These are phyloP conservation scores for Auriscalpium vulgare DNA, from an alignment of 768 basidiomycete genomes.

Conservation along the genomic window DNA sequence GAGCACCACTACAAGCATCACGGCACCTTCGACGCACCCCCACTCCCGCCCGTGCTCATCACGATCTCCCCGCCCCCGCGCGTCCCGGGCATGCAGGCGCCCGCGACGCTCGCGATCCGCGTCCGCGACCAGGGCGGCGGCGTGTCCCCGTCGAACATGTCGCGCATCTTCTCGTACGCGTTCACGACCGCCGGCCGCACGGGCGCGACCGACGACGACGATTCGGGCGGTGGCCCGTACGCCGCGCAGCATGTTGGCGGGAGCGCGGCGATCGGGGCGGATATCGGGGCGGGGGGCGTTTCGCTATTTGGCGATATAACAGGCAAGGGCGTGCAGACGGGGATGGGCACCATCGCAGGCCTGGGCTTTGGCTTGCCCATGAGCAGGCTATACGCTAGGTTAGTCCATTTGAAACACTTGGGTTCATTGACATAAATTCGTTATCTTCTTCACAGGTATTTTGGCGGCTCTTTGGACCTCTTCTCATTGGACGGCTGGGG, in stretches of 20 bases:
- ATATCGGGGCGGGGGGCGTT: constrained; percentile 29
- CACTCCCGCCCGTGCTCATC: constrained; percentile 56
- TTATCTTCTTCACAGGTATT: constrained; percentile 46
- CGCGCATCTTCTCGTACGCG: constrained; percentile 82
- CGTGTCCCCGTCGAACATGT: constrained; percentile 64
- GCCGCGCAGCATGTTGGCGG: constrained; percentile 75
- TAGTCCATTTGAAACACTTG: constrained; percentile 11
- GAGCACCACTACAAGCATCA: constrained; percentile 53
- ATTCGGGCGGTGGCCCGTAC: constrained; percentile 58
- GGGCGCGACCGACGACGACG: constrained; percentile 27
- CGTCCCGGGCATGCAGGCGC: constrained; percentile 15
- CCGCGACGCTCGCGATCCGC: constrained; percentile 62
- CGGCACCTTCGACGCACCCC: constrained; percentile 25
- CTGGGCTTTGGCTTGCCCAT: constrained; percentile 82
- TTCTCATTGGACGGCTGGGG: constrained; percentile 83
- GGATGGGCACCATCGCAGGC: constrained; percentile 85
- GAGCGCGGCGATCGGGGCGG: constrained; percentile 47
- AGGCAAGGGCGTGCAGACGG: constrained; percentile 66
- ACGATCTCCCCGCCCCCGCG: constrained; percentile 54
- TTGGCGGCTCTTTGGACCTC: constrained; percentile 79
- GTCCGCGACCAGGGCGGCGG: constrained; percentile 86
- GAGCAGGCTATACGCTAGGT: constrained; percentile 68
- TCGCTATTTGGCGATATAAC: constrained; percentile 74
- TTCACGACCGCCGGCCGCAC: constrained; percentile 75
- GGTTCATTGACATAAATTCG: constrained; percentile 2